Evolutionary conservation across 805 yeast species (phyloP), one percentile per base, ranked within the genome.

Genomic region (Monosporozyma yasuniensis): DNA sequence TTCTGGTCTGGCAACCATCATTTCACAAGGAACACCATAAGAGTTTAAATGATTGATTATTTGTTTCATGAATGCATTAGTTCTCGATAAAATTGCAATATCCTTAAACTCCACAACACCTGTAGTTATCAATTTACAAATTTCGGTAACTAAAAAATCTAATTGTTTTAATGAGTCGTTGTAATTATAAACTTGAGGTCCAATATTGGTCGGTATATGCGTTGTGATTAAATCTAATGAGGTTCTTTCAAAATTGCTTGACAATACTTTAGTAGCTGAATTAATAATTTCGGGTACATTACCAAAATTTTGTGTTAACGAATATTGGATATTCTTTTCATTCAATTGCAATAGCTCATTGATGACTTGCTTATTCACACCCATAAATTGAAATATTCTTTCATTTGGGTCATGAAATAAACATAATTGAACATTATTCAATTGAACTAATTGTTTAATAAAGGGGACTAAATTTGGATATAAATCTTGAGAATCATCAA

Each of bases 401-500:
- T 85, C 91, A 60, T 79, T 73, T 1, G 80, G 77, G 64, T 85
- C 91, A 1, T 90, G 90, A 3, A 88, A 83, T 18, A 84, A 62
- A 1, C 83, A 75, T 34, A 85, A 57, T 61, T 84, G 89, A 48
- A 22, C 22, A 16, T 19, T 35, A 8, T 77, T 73, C 2, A 57
- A 56, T 7, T 51, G 51, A 0, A 72, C 54, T 2, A 78, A 65
- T 1, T 70, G 60, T 4, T 63, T 59, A 3, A 82, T 65, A 2
- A 84, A 60, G 18, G 71, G 70, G 23, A 77, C 57, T 19, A 83
- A 65, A 9, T 70, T 71, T 0, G 76, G 74, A 53, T 80, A 77
- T 60, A 84, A 71, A 63, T 85, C 91, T 60, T 85, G 91, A 58
- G 80, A 81, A 60, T 85, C 91, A 65, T 85, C 91, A 11, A 84